Evolutionary conservation across 2,329 filamentous ascomycete species (phyloP).

Genomic region (Xylaria sp.): DNA sequence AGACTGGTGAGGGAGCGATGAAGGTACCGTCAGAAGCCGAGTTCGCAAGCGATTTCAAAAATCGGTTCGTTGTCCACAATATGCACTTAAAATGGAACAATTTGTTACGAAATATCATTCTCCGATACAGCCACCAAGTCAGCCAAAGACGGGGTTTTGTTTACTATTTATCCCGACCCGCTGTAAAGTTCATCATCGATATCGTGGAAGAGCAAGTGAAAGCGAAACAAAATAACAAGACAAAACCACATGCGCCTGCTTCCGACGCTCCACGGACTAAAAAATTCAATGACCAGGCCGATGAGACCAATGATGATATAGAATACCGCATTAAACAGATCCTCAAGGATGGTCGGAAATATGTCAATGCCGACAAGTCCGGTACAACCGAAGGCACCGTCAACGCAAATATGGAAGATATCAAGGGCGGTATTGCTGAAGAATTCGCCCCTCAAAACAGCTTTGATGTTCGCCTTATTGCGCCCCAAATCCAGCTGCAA

Average conservation of each 20-base stretch:
- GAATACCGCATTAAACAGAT: slow-evolving; percentile 89
- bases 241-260: slow-evolving; percentile 45
- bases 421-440: slow-evolving; percentile 80
- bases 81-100: slow-evolving; percentile 99
- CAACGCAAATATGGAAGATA: slow-evolving; percentile 66
- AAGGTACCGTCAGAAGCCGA: slow-evolving; percentile 79
- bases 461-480: slow-evolving; percentile 94
- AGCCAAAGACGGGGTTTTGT: slow-evolving; percentile 95
- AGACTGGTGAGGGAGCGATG: slow-evolving; percentile 68
- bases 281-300: slow-evolving; percentile 59
- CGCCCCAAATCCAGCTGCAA: slow-evolving; percentile 96
- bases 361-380: slow-evolving; percentile 77
- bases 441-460: slow-evolving; percentile 93
- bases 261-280: slow-evolving; percentile 50
- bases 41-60: slow-evolving; percentile 94
- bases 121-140: slow-evolving; percentile 97
- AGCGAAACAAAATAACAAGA: slow-evolving; percentile 62
- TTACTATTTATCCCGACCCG: slow-evolving; percentile 95
- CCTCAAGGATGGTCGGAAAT: slow-evolving; percentile 83
- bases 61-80: slow-evolving; percentile 98
- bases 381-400: slow-evolving; percentile 50
- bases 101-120: slow-evolving; percentile 90
- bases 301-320: slow-evolving; percentile 72
- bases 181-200: slow-evolving; percentile 97
- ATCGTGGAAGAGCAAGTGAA: slow-evolving; percentile 95